Evolutionary conservation across 192 early-diverging fungal genomes (phyloP).

Genomic region (Backusella parvicylindrica): DNA sequence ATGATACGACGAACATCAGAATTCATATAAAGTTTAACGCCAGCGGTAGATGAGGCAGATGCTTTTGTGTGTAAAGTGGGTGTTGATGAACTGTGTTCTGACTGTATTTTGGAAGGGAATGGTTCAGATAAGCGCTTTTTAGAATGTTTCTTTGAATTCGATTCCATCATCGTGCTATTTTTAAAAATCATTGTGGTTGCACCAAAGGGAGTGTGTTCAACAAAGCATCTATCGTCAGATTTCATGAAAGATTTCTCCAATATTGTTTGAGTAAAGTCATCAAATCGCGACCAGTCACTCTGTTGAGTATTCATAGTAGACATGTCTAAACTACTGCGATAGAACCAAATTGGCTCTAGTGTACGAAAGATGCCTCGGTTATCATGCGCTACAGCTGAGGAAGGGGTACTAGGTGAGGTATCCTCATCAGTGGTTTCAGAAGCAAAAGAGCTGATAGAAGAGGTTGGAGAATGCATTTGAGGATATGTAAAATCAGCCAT

Average conservation of each 20-base stretch:
- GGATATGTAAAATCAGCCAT: slow-evolving; percentile 1
- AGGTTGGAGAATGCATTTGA: slow-evolving; percentile 13
- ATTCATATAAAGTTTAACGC: neutral
- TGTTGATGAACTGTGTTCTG: neutral
- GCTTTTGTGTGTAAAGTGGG: neutral
- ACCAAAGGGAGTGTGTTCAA: neutral
- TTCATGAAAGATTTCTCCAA: slow-evolving; percentile 9
- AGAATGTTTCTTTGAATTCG: neutral
- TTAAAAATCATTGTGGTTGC: slow-evolving; percentile 8
- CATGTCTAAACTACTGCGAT: neutral
- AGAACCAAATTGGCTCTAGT: slow-evolving; percentile 17
- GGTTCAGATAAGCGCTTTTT: neutral
- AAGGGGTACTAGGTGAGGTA: slow-evolving; percentile 8
- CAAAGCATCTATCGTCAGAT: neutral
- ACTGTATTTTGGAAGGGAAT: neutral
- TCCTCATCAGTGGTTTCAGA: slow-evolving; percentile 1
- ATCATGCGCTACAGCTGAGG: neutral
- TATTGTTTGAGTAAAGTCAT: neutral
- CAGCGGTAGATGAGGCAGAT: neutral
- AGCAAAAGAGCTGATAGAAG: slow-evolving; percentile 13
- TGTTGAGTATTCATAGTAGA: neutral
- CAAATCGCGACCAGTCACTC: slow-evolving; percentile 8
- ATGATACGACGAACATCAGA: slow-evolving; percentile 18
- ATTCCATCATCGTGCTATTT: neutral
- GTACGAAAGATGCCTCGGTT: slow-evolving; percentile 23